Base-by-base conservation (phyloP, 495 filamentous ascomycete species). In the Immersiella caudata region DNA sequence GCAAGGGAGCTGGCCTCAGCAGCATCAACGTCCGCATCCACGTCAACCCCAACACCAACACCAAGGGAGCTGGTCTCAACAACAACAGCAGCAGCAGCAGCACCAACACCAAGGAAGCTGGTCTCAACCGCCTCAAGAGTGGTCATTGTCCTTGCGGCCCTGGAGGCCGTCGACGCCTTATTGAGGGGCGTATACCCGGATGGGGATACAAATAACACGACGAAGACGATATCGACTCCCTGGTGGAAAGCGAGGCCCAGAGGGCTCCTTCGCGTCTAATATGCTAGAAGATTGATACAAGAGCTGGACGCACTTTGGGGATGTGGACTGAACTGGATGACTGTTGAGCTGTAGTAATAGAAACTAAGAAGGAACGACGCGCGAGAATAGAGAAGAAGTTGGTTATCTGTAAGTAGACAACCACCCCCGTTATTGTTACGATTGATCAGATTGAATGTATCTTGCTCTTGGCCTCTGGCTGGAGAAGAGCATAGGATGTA, bases 131-230 rank as follows among this genome's bases (percentile, higher is more conserved):
- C 33, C 46, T 0, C 12, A 24, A 25, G 40, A 29, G 40, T 46
- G 50, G 61, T 25, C 49, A 25, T 63, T 40, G 61, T 33, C 61
- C 6, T 25, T 65, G 21, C n/a, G 54, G 63, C 63, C 63, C 51
- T 65, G 63, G 63, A 40, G 63, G 63, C 63, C 63, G 27, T 65
- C n/a, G 29, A 65, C 63, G 14, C 63, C 63, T 0, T 12, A 57
- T 18, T 64, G 40, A 27, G 51, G 26, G n/a, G n/a, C n/a, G n/a
- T n/a, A n/a, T n/a, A n/a, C n/a, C n/a, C n/a, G n/a, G n/a, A n/a
- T n/a, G n/a, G n/a, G n/a, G n/a, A n/a, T n/a, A n/a, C n/a, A n/a
- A n/a, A n/a, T n/a, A n/a, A n/a, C n/a, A n/a, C 52, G 24, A 26
- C 20, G 20, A n/a, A 6, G 20, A 46, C 40, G 52, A 55, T 46